Evolutionary conservation across 78 protist species (phyloP).

Genomic region (Dictyostelium firmibasis): DNA sequence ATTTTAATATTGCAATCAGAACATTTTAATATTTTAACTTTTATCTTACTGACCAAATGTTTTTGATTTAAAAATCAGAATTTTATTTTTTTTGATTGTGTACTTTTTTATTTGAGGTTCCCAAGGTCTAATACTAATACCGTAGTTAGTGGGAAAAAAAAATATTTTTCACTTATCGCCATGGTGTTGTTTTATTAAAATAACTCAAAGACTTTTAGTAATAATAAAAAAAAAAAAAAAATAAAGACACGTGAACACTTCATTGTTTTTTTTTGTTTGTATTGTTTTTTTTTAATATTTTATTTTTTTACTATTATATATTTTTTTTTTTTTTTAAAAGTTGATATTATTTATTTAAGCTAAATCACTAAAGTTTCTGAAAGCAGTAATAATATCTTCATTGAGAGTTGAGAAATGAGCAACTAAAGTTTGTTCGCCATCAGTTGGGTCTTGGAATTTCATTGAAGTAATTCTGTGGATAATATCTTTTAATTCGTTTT

Average conservation of each 20-base stretch:
- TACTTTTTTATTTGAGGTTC: no score
- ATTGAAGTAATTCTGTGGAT: conserved; percentile 70
- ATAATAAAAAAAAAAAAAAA: no score
- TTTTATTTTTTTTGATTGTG: no score
- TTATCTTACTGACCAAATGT: no score
- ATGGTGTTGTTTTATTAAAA: no score
- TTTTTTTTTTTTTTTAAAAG: neutral
- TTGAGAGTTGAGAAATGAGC: conserved; percentile 18
- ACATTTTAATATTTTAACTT: no score
- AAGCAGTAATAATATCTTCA: conserved; percentile 76
- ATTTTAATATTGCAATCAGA: no score
- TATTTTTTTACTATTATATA: neutral
- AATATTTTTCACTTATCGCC: no score
- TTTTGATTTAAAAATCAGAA: no score
- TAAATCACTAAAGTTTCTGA: conserved; percentile 36
- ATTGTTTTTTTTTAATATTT: neutral
- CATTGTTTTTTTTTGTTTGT: neutral
- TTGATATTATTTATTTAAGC: neutral
- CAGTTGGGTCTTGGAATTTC: conserved; percentile 87
- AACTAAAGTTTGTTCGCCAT: conserved; percentile 72
- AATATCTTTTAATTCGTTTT: conserved; percentile 69
- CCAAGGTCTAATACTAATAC: no score
- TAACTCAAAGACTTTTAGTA: no score
- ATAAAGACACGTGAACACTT: neutral
- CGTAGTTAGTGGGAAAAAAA: no score